Evolutionary conservation across 116 monocot genomes (phyloP).

Genomic region (Dioscorea cayenensis): DNA sequence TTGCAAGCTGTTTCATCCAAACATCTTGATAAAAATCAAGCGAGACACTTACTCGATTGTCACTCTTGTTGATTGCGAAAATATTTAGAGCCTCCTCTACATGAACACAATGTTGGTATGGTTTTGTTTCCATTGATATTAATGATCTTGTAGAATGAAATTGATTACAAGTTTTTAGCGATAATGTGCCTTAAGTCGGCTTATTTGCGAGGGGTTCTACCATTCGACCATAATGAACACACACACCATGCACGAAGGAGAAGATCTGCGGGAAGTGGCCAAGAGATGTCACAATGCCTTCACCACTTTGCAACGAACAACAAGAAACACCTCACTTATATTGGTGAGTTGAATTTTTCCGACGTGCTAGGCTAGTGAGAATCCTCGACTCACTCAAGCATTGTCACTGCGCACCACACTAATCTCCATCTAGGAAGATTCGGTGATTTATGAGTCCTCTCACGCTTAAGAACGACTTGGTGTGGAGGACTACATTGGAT

Average conservation of each 20-base stretch:
- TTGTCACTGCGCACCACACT: constrained; percentile 66
- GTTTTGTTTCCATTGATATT: background rate
- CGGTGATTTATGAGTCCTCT: constrained; percentile 21
- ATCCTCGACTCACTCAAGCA: constrained; percentile 62
- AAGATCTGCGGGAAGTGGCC: constrained; percentile 73
- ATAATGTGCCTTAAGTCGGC: background rate
- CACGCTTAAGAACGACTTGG: constrained; percentile 20
- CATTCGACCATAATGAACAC: constrained; percentile 73
- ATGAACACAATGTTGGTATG: constrained; percentile 35
- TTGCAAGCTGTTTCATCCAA: constrained; percentile 43
- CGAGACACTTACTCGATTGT: constrained; percentile 40
- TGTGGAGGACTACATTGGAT: constrained; percentile 53
- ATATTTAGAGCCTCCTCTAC: constrained; percentile 39
- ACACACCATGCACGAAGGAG: constrained; percentile 43
- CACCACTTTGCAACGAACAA: constrained; percentile 28
- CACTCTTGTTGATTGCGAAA: constrained; percentile 58
- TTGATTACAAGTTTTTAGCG: no score
- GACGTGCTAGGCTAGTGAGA: constrained; percentile 83
- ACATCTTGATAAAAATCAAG: constrained; percentile 25
- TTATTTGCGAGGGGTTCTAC: constrained; percentile 65
- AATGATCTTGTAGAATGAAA: background rate
- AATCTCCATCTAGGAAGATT: constrained; percentile 73
- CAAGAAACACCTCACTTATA: constrained; percentile 77
- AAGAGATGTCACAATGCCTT: constrained; percentile 45
- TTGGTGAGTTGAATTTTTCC: constrained; percentile 82